phyloP scores from a whole-genome alignment of 257 asterid genomes.

The Gentiana straminea region DNA sequence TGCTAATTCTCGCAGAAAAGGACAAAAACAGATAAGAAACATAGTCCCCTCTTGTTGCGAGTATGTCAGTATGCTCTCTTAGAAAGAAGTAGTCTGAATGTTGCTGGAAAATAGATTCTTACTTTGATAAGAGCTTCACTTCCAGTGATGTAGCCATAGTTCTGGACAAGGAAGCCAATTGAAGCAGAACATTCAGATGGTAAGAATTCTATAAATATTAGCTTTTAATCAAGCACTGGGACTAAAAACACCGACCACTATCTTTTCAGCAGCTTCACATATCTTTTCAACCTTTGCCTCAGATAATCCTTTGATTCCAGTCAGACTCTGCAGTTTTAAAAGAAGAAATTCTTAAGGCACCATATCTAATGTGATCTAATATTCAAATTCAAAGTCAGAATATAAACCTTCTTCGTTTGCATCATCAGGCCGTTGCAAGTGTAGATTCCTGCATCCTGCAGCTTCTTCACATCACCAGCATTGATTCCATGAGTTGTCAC shows the following conservation, averaged over 20 bases:
- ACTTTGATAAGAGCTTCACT: conserved; percentile 93
- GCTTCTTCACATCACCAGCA: conserved; percentile 98
- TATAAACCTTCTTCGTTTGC: conserved; percentile 89
- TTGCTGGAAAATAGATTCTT: conserved; percentile 16
- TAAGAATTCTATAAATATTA: not conserved
- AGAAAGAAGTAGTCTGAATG: conserved; percentile 6
- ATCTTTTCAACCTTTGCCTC: conserved; percentile 98
- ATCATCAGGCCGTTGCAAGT: conserved; percentile 97
- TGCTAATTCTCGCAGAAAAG: no score
- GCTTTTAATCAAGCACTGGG: not conserved
- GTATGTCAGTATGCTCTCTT: not conserved
- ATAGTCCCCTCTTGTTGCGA: not conserved
- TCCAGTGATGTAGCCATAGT: conserved; percentile 91
- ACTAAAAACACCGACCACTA: conserved; percentile 57
- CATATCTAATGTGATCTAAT: not conserved
- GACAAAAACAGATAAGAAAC: no score
- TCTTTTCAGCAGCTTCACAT: conserved; percentile 96
- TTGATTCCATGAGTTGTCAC: conserved; percentile 95
- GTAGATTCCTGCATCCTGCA: conserved; percentile 94
- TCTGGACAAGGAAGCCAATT: conserved; percentile 29
- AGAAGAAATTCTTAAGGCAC: conserved; percentile 4
- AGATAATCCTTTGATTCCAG: conserved; percentile 94
- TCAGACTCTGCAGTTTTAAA: conserved; percentile 41
- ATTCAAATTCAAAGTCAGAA: not conserved
- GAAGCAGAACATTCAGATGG: not conserved